phyloP scores from a whole-genome alignment of 192 early-diverging fungal species.

The Entomortierella chlamydospora region DNA sequence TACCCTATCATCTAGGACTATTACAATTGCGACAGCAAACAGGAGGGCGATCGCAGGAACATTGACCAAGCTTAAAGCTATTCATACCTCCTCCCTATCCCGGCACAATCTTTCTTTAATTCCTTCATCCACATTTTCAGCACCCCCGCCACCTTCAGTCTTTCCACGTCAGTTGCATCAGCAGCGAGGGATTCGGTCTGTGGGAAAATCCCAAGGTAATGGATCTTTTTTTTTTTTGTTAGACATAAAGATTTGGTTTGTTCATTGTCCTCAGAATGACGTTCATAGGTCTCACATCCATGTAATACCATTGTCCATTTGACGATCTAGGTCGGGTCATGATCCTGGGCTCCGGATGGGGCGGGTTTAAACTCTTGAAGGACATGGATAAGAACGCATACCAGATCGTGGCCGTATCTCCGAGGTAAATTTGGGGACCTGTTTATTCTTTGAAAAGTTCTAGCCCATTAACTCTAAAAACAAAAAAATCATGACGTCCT shows the following conservation, averaged over 20 bases:
- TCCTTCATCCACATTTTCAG: not conserved
- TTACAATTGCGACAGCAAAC: not conserved
- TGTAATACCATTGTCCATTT: too few species aligned
- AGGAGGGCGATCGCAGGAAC: not conserved
- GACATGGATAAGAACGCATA: conserved; percentile 74
- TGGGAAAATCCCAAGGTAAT: conserved; percentile 58
- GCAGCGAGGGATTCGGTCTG: conserved; percentile 40
- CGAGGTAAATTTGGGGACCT: conserved; percentile 58
- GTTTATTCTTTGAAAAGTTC: not conserved
- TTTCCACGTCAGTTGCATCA: conserved; percentile 13
- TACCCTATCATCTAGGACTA: not conserved
- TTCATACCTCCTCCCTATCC: too few species aligned
- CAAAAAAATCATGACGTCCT: too few species aligned
- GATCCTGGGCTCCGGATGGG: conserved; percentile 71
- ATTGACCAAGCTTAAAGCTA: not conserved
- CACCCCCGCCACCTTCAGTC: not conserved
- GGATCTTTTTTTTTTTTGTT: conserved; percentile 14
- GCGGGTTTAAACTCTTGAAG: conserved; percentile 79
- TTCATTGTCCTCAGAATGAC: not conserved
- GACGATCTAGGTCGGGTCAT: conserved; percentile 16
- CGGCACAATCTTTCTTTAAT: not conserved
- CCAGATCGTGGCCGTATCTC: conserved; percentile 83
- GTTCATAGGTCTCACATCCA: conserved; percentile 49
- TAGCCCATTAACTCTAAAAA: not conserved
- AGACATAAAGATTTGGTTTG: not conserved